Conservation (phyloP, 75 land plant species). For the Gnetum montanum region DNA sequence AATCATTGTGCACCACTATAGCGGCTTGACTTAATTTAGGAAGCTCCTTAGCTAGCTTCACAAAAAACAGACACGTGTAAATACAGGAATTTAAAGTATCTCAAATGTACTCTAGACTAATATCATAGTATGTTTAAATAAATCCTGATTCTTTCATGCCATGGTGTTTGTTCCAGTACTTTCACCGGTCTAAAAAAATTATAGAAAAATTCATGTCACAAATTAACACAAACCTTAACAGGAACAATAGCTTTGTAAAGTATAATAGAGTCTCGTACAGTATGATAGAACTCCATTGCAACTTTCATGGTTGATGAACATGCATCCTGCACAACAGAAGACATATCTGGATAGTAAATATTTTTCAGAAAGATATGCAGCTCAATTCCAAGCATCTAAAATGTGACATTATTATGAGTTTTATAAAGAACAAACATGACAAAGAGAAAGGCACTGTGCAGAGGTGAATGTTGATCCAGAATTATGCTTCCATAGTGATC, state of each 20-base stretch:
- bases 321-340: conserved; percentile 59
- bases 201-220: too few species aligned
- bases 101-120: too few species aligned
- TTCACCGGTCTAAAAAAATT: too few species aligned
- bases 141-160: too few species aligned
- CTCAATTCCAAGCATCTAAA: conserved; percentile 9
- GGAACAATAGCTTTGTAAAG: conserved; percentile 83
- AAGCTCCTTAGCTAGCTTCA: conserved; percentile 79
- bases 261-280: conserved; percentile 73
- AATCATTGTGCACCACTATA: conserved; percentile 78
- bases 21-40: conserved; percentile 66
- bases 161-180: too few species aligned
- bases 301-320: conserved; percentile 56
- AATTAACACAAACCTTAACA: conserved; percentile 80
- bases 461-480: neutral
- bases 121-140: too few species aligned
- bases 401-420: neutral
- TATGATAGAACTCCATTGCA: conserved; percentile 87
- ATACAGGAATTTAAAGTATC: too few species aligned
- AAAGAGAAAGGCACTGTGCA: neutral
- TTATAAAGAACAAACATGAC: neutral
- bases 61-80: conserved; percentile 8
- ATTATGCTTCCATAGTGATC: too few species aligned
- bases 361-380: too few species aligned
- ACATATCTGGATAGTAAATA: neutral